Percentiles rank a stretch among this genome's conserved stretches.
Evolutionary conservation across 1,139 yeast genomes (phyloP).

Genomic region (Casaregolazyma lundiana): DNA sequence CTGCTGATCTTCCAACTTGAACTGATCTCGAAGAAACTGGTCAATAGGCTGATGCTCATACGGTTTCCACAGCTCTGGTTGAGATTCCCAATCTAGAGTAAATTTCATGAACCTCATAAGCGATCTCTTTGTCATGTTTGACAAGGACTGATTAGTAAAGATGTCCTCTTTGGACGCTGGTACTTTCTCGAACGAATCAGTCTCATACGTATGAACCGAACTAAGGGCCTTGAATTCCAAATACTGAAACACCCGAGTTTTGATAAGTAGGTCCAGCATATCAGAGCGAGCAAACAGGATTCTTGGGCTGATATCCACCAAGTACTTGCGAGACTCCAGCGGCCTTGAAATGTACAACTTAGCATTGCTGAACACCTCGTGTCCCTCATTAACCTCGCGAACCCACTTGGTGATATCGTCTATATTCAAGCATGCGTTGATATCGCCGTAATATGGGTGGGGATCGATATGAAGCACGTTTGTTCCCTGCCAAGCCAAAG

Average conservation of each 20-base stretch:
- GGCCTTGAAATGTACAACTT: constrained; percentile 61
- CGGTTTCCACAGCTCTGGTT: constrained; percentile 48
- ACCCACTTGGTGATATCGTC: constrained; percentile 86
- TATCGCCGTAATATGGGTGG: constrained; percentile 82
- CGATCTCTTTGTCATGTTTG: constrained; percentile 71
- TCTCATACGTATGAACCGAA: constrained; percentile 86
- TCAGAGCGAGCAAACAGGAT: constrained; percentile 86
- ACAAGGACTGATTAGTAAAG: constrained; percentile 79
- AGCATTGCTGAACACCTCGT: constrained; percentile 31
- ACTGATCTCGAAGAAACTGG: constrained; percentile 55
- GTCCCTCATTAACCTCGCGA: constrained; percentile 43
- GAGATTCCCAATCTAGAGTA: constrained; percentile 63
- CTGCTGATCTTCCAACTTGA: constrained; percentile 69
- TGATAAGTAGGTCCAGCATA: constrained; percentile 67
- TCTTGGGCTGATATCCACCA: constrained; percentile 86
- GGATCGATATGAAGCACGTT: constrained; percentile 83
- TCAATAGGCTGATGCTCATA: constrained; percentile 54
- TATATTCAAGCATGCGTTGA: constrained; percentile 76
- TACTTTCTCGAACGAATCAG: constrained; percentile 78
- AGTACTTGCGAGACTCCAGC: constrained; percentile 66
- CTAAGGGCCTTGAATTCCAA: constrained; percentile 87
- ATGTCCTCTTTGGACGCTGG: constrained; percentile 88
- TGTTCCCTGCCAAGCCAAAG: constrained; percentile 95
- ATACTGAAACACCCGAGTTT: constrained; percentile 84
- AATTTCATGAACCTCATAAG: constrained; percentile 93